These are phyloP conservation scores for Tricholoma furcatifolium DNA, from an alignment of 768 basidiomycete species.

Conservation along the genomic window DNA sequence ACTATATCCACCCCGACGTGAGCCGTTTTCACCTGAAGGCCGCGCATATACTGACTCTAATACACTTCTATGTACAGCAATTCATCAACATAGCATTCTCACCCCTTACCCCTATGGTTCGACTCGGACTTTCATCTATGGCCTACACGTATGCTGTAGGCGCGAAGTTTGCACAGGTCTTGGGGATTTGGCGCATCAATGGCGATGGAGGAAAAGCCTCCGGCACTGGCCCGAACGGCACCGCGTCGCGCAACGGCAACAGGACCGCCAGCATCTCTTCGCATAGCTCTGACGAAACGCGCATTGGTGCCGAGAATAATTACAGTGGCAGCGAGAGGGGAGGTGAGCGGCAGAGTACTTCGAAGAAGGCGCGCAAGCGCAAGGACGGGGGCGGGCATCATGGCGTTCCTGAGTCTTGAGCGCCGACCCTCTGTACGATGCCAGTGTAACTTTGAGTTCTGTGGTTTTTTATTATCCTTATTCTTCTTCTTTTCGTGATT, in stretches of 20 bases:
- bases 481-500: no score
- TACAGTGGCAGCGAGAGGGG: no score
- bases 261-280: neutral
- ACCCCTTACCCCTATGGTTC: conserved; percentile 19
- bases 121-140: conserved; percentile 13
- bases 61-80: conserved; percentile 19
- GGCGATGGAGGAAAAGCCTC: neutral
- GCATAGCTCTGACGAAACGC: neutral
- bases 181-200: conserved; percentile 26
- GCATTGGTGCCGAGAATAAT: no score
- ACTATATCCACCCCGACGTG: conserved; percentile 34
- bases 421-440: no score
- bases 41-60: conserved; percentile 5
- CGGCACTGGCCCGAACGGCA: neutral
- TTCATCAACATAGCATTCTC: conserved; percentile 21
- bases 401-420: no score
- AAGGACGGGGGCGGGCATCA: no score
- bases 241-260: conserved; percentile 1
- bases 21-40: conserved; percentile 1
- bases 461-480: no score
- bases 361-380: no score
- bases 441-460: no score
- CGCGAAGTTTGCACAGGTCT: conserved; percentile 27
- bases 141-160: conserved; percentile 19
- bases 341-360: no score